Percentiles rank a stretch among this genome's conserved stretches.
These are phyloP conservation scores for Coemansia sp. DNA, from an alignment of 192 early-diverging fungal genomes.

Conservation along the genomic window DNA sequence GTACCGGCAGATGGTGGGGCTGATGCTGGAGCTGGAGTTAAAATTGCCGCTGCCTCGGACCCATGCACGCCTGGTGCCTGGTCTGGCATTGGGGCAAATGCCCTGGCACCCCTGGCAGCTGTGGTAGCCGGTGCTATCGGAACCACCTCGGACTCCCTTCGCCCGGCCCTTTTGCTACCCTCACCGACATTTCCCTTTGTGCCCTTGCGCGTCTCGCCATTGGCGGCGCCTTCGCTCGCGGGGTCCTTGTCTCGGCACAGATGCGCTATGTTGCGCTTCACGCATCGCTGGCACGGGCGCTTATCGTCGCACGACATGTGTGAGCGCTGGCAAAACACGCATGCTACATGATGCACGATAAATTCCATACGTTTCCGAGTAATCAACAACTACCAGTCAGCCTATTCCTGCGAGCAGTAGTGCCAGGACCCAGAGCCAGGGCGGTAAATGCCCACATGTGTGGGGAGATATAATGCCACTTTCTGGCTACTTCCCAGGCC, in stretches of 20 bases:
- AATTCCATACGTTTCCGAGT: neutral
- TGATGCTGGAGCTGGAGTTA: neutral
- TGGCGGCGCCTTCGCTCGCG: constrained; percentile 11
- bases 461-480: neutral
- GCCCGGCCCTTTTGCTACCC: neutral
- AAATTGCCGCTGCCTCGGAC: neutral
- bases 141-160: constrained; percentile 1
- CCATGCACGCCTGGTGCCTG: neutral
- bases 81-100: neutral
- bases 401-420: neutral
- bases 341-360: constrained; percentile 58
- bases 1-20: neutral
- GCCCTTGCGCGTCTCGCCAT: constrained; percentile 5
- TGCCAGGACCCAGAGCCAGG: neutral
- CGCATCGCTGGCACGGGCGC: constrained; percentile 92
- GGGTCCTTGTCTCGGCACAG: constrained; percentile 84
- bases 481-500: neutral
- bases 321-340: constrained; percentile 90
- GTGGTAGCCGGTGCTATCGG: constrained; percentile 13
- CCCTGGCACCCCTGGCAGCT: neutral
- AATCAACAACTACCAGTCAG: neutral
- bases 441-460: neutral
- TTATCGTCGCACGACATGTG: constrained; percentile 96
- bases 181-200: neutral
- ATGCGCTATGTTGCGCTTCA: constrained; percentile 92